Percentiles rank a stretch among this genome's conserved stretches.
Evolutionary conservation across 192 early-diverging fungal species (phyloP).

Genomic region (Gryganskiella cystojenkinii): DNA sequence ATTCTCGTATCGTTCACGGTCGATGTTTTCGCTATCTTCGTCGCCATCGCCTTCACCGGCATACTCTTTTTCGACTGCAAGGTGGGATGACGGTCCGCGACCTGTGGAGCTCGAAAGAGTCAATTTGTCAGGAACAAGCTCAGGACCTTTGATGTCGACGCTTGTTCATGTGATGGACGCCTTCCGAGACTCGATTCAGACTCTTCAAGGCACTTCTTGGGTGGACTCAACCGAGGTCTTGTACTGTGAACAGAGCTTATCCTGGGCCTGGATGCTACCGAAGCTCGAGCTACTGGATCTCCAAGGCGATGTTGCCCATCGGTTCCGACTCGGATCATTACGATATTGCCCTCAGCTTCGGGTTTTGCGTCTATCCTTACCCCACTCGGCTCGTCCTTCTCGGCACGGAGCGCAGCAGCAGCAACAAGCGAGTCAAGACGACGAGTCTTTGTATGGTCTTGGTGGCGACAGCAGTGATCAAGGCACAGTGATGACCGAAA

Average conservation of each 20-base stretch:
- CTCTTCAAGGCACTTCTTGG: conserved; percentile 41
- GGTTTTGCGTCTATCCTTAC: conserved; percentile 21
- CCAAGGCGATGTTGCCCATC: conserved; percentile 37
- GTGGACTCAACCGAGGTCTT: conserved; percentile 24
- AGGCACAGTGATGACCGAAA: no score
- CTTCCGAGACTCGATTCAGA: conserved; percentile 33
- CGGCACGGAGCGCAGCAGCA: not conserved
- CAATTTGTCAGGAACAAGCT: conserved; percentile 25
- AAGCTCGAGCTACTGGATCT: conserved; percentile 31
- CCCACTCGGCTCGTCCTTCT: conserved; percentile 12
- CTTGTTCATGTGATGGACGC: conserved; percentile 34
- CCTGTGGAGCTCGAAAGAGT: conserved; percentile 28
- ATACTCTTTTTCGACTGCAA: not conserved
- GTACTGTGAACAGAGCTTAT: conserved; percentile 8
- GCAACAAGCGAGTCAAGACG: no score
- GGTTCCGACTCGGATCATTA: conserved; percentile 23
- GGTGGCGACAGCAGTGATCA: no score
- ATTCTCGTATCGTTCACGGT: no score
- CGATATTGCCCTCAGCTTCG: conserved; percentile 27
- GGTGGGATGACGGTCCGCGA: conserved; percentile 9
- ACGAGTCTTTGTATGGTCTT: no score
- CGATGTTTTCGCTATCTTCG: no score
- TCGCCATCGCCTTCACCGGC: no score
- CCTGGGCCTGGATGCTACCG: conserved; percentile 34
- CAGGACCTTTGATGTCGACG: conserved; percentile 34